These are phyloP conservation scores for Stereum hirsutum DNA, from an alignment of 1,284 basidiomycete genomes.

Conservation along the genomic window DNA sequence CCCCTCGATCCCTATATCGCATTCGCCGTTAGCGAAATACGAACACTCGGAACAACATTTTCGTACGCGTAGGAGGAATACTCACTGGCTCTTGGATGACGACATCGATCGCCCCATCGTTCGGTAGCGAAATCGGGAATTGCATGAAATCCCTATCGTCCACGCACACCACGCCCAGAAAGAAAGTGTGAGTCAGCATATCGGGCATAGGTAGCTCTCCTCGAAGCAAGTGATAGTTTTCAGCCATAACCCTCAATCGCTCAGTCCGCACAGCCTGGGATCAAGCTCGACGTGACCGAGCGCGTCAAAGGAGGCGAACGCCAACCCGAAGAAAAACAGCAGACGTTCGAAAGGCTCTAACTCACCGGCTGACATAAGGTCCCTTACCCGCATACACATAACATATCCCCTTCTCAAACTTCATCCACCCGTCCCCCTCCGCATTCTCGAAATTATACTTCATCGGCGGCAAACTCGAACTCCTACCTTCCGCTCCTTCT, in stretches of 20 bases:
- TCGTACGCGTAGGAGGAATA: neutral
- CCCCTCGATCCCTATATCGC: conserved; percentile 39
- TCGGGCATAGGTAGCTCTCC: no score
- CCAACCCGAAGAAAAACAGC: no score
- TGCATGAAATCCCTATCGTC: conserved; percentile 66
- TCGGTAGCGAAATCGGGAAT: conserved; percentile 74
- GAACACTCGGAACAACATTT: neutral
- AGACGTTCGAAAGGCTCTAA: no score
- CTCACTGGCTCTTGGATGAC: conserved; percentile 59
- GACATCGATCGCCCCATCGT: conserved; percentile 78
- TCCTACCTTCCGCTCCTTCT: no score
- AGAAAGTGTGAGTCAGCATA: neutral
- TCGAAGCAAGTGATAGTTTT: no score
- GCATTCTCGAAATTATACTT: conserved; percentile 28
- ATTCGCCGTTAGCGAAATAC: no score
- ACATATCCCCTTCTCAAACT: conserved; percentile 59
- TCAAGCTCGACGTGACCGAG: no score
- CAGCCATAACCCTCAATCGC: no score
- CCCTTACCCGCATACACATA: conserved; percentile 71
- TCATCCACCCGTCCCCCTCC: conserved; percentile 67
- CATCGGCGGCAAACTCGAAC: conserved; percentile 29
- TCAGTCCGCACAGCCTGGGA: no score
- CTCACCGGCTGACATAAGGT: conserved; percentile 59
- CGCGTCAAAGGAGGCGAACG: no score
- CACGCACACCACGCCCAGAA: neutral